phyloP scores from a whole-genome alignment of 192 early-diverging fungal genomes.

The Coemansia sp. region DNA sequence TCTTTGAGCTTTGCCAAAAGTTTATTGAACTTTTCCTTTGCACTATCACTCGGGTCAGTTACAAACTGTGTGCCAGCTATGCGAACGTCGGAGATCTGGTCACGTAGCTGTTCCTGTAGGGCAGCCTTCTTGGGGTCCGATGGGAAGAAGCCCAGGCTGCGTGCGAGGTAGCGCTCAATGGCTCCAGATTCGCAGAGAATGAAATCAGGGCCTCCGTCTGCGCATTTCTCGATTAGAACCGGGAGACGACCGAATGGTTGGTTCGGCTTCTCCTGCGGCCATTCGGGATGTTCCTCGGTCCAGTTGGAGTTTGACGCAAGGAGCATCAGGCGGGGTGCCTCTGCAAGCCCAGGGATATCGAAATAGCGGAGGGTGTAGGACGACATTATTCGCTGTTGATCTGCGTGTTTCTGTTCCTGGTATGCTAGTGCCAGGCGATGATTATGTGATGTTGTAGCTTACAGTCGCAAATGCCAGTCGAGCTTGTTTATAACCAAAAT shows the following conservation, averaged over 20 bases:
- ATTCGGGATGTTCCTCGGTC: constrained; percentile 49
- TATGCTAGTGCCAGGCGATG: too few species aligned
- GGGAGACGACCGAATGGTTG: constrained; percentile 55
- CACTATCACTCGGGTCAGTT: constrained; percentile 12
- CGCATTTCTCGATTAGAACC: constrained; percentile 43
- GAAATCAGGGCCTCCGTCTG: constrained; percentile 22
- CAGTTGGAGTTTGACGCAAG: constrained; percentile 37
- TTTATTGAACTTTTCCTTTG: constrained; percentile 9
- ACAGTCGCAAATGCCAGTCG: too few species aligned
- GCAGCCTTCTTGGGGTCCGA: constrained; percentile 28
- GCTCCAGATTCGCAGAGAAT: constrained; percentile 41
- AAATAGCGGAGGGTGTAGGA: constrained; percentile 29
- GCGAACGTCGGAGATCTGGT: constrained; percentile 13
- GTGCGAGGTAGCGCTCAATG: constrained; percentile 57
- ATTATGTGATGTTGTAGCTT: too few species aligned
- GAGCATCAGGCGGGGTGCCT: constrained; percentile 42
- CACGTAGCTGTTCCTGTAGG: constrained; percentile 32
- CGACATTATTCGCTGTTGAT: not conserved
- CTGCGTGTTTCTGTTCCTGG: too few species aligned
- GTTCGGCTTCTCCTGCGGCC: constrained; percentile 45
- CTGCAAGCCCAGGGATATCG: constrained; percentile 21
- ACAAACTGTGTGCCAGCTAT: not conserved
- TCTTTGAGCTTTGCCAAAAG: constrained; percentile 25
- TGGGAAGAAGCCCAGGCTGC: constrained; percentile 47
- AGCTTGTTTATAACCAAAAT: too few species aligned